Evolutionary conservation across 257 asterid species (phyloP), one percentile per base, ranked within the genome.

Genomic region (Capsicum pubescens): DNA sequence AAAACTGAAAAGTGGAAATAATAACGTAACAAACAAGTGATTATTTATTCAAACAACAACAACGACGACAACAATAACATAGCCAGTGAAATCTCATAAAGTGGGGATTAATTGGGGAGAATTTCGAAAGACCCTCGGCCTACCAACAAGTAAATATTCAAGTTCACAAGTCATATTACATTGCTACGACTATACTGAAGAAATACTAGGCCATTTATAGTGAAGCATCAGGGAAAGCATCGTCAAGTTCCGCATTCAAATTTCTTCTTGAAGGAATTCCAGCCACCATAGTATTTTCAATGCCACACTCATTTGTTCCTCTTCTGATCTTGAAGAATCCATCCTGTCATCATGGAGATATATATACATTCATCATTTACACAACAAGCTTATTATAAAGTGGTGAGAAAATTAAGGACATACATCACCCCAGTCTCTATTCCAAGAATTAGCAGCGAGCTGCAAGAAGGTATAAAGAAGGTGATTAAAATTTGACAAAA

Each of bases 341-440:
- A 71, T 96, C 93, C 98, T 95, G 92, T 83, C 72, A 88, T 71
- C 14, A 21, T 39, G n/a, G 52, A 69, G 21, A 80, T 39, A 39
- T 39, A 39, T 39, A 39, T 39, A 39, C 44, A 39, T 39, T 39
- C 44, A 39, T 39, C 56, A 61, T 63, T 9, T 21, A 9, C 15
- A 26, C 8, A 64, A 64, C 46, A 32, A 13, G 72, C 46, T 21
- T 61, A 58, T 59, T 63, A 74, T 50, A 50, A 69, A 42, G 77
- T 70, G 79, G 79, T 50, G 36, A 74, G 46, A 10, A 76, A 76
- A 1, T 76, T 8, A 19, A 50, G 63, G 9, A 85, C 99, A 54
- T 92, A 95, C 98, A 81, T 96, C 97, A 58, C 99, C 99, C 99
- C 99, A 96, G 90, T 98, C 89, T 89, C 91, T 91, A 87, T 94